Percentiles rank a stretch among this genome's conserved stretches.
These are phyloP conservation scores for Orbilia quercus DNA, from an alignment of 2,329 filamentous ascomycete genomes.

Conservation along the genomic window DNA sequence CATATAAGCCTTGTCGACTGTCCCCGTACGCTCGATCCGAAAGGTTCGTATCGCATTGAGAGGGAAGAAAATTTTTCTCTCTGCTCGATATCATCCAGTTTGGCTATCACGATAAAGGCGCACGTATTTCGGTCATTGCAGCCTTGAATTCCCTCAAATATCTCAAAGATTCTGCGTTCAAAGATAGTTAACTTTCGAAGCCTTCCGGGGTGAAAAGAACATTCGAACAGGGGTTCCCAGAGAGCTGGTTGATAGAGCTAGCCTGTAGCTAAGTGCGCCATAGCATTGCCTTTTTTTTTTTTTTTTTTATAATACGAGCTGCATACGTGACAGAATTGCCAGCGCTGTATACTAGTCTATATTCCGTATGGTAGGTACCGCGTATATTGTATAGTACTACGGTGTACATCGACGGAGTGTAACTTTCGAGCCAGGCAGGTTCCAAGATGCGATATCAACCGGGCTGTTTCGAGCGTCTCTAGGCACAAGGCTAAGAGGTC, in stretches of 20 bases:
- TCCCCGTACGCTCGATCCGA: constrained; percentile 2
- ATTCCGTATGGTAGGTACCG: background rate
- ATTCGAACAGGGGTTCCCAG: constrained; percentile 20
- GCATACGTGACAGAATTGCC: background rate
- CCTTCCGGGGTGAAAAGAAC: constrained; percentile 27
- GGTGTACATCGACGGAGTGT: background rate
- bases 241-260: constrained; percentile 17
- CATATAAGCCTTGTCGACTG: constrained; percentile 25
- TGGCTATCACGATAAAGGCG: constrained; percentile 27
- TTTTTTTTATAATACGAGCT: too few relatives aligned
- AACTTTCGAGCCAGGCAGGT: constrained; percentile 6
- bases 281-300: background rate
- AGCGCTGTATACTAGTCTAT: background rate
- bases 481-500: constrained; percentile 45
- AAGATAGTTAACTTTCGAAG: constrained; percentile 25
- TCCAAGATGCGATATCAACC: constrained; percentile 35
- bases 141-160: constrained; percentile 54
- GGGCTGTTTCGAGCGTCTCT: constrained; percentile 31
- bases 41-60: constrained; percentile 38
- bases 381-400: too few relatives aligned
- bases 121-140: constrained; percentile 2
- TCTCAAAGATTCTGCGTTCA: constrained; percentile 32
- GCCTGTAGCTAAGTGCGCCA: background rate
- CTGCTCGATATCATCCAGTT: constrained; percentile 6
- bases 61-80: constrained; percentile 28